Conservation (phyloP, 2,329 filamentous ascomycete species). For the Beauveria sp. region DNA sequence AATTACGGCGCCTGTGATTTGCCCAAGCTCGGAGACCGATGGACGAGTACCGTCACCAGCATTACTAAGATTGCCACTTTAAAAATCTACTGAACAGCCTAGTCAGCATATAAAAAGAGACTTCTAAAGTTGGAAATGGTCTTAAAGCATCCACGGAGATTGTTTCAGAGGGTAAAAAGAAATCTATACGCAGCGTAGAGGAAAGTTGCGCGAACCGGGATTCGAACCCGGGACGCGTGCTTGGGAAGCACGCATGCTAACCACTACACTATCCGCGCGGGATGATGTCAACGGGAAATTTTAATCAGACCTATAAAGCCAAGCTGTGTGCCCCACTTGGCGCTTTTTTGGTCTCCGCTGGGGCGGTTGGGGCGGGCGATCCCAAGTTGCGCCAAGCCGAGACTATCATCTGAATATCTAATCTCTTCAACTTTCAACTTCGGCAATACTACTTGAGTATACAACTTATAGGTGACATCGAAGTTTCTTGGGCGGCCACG, state of each 20-base stretch:
- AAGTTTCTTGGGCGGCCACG: no score
- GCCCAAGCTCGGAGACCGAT: slow-evolving; percentile 11
- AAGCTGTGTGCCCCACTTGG: background rate
- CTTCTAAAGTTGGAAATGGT: no score
- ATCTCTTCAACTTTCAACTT: no score
- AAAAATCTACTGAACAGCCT: background rate
- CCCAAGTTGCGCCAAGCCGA: no score
- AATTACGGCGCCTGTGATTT: slow-evolving; percentile 8
- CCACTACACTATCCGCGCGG: slow-evolving; percentile 13
- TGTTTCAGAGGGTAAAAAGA: background rate
- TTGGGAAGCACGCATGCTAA: slow-evolving; percentile 14
- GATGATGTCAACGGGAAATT: background rate
- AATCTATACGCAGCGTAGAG: slow-evolving; percentile 6
- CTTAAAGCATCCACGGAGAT: no score
- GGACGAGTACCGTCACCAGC: slow-evolving; percentile 6
- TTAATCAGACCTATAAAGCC: background rate
- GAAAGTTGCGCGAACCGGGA: slow-evolving; percentile 13
- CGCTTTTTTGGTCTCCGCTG: background rate
- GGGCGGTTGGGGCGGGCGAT: no score
- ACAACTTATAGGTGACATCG: no score
- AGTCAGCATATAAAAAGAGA: no score
- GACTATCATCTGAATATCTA: no score
- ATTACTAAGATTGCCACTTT: slow-evolving; percentile 4
- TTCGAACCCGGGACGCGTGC: slow-evolving; percentile 13
- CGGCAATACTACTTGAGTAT: no score